Base-by-base conservation (phyloP, 2,329 filamentous ascomycete genomes). In the Microcyclosporella mali region DNA sequence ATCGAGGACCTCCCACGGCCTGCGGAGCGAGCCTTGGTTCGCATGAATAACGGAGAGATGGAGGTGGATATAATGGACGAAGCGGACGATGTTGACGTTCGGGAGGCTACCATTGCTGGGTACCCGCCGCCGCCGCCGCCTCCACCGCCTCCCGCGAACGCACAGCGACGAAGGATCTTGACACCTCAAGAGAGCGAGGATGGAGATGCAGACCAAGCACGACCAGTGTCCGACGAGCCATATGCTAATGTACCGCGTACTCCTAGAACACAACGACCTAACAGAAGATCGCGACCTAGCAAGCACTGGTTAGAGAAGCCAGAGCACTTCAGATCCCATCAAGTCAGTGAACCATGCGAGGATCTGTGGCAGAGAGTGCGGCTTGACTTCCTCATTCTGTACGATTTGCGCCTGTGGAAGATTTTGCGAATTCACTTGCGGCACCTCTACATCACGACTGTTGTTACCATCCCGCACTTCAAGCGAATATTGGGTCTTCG, bases 331-430 rank as follows among this genome's bases (percentile, higher is more conserved):
- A 51, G 49, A 34, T 50, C 45, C n/a, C 51, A 54, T 6, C 46
- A 53, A 39, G 25, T 76, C 75, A 41, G 69, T 83, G 6, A 82
- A 82, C 36, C 74, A 79, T 12, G 84, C 41, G 92, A 98, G 63
- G 85, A 98, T 58, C 74, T 98, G 4, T 88, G 88, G 69, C 81
- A 90, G 60, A 82, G 89, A 25, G 85, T 97, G 10, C 83, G 92
- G 25, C 73, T 98, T 4, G 92, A 98, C 65, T 95, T 88, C 79
- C 77, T 98, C 60, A 87, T 98, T 21, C 72, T 98, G 7, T 98
- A 95, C 62, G 92, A 98, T 63, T 69, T 98, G 39, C 77, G 92
- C 32, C 81, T 98, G 75, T 98, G 92, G 92, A 98, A 98, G 68
- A 92, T 88, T 62, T 79, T 94, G 25, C 81, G 92, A 43, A 88